These are phyloP conservation scores for Marasmius tenuissimus DNA, from an alignment of 1,284 basidiomycete genomes.

Conservation along the genomic window DNA sequence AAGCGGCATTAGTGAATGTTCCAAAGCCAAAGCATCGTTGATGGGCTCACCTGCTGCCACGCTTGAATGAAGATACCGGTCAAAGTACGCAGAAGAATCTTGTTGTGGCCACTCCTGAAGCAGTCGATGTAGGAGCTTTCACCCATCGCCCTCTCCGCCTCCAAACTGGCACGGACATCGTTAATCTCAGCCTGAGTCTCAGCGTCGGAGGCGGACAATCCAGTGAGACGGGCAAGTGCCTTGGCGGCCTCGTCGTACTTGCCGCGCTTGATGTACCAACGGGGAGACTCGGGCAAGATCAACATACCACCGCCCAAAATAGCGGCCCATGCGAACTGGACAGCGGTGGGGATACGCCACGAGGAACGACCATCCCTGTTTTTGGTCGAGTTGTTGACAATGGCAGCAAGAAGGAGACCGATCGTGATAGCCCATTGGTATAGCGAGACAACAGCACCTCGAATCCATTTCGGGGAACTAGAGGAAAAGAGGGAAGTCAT, in stretches of 20 bases:
- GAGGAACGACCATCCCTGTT: slow-evolving; percentile 14
- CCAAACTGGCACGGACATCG: slow-evolving; percentile 60
- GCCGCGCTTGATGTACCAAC: slow-evolving; percentile 37
- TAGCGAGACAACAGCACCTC: slow-evolving; percentile 10
- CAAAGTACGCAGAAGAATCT: slow-evolving; percentile 7
- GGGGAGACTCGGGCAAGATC: slow-evolving; percentile 42
- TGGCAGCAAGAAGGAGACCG: slow-evolving; percentile 17
- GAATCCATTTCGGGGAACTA: slow-evolving; percentile 18
- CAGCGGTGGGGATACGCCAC: slow-evolving; percentile 20
- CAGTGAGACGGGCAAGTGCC: slow-evolving; percentile 54
- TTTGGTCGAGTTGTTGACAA: slow-evolving; percentile 10
- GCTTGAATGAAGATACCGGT: slow-evolving; percentile 43
- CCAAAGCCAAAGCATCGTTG: no score
- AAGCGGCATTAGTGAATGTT: no score
- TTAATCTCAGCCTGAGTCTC: slow-evolving; percentile 49
- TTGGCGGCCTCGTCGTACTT: slow-evolving; percentile 23
- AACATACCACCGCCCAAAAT: slow-evolving; percentile 44
- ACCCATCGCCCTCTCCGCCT: slow-evolving; percentile 48
- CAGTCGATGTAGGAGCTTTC: slow-evolving; percentile 33
- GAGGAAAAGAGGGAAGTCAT: background rate
- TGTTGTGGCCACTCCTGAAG: slow-evolving; percentile 12
- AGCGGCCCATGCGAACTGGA: slow-evolving; percentile 44
- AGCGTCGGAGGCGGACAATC: slow-evolving; percentile 39
- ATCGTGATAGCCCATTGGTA: slow-evolving; percentile 22
- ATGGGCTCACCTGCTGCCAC: slow-evolving; percentile 49